Evolutionary conservation across 176 grass and related monocot species (phyloP).

Genomic region (Juncus inflexus): DNA sequence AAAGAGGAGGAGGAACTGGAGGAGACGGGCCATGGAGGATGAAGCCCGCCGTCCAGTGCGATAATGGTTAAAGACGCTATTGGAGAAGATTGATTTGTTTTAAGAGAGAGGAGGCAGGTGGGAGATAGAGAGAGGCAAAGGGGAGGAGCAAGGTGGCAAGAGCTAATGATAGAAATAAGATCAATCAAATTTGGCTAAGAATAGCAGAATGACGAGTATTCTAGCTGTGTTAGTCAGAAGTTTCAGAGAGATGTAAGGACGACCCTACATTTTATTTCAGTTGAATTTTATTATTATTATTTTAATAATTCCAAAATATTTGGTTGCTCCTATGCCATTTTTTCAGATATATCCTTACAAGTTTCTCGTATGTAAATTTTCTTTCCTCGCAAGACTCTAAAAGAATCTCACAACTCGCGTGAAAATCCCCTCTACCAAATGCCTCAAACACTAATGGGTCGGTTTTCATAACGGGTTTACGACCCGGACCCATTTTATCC

Average conservation of each 20-base stretch:
- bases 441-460: constrained; percentile 65
- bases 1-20: not conserved
- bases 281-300: not conserved
- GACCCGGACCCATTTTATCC: constrained; percentile 32
- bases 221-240: no score
- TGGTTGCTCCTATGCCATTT: constrained; percentile 66
- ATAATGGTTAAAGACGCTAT: constrained; percentile 14
- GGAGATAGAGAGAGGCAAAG: not conserved
- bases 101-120: not conserved
- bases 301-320: constrained; percentile 94
- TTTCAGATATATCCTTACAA: constrained; percentile 54
- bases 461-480: constrained; percentile 40
- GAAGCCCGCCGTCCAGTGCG: constrained; percentile 26
- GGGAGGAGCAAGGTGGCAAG: constrained; percentile 12
- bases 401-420: constrained; percentile 53
- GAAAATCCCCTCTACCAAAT: constrained; percentile 79
- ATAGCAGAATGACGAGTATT: not conserved
- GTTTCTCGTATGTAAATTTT: constrained; percentile 59
- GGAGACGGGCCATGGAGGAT: constrained; percentile 36
- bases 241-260: not conserved
- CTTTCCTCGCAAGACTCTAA: constrained; percentile 41
- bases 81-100: not conserved
- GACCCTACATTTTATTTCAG: not conserved
- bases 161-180: constrained; percentile 1
- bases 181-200: constrained; percentile 12